Conservation (phyloP, 2,329 filamentous ascomycete genomes). For the Leptographium lundbergii region DNA sequence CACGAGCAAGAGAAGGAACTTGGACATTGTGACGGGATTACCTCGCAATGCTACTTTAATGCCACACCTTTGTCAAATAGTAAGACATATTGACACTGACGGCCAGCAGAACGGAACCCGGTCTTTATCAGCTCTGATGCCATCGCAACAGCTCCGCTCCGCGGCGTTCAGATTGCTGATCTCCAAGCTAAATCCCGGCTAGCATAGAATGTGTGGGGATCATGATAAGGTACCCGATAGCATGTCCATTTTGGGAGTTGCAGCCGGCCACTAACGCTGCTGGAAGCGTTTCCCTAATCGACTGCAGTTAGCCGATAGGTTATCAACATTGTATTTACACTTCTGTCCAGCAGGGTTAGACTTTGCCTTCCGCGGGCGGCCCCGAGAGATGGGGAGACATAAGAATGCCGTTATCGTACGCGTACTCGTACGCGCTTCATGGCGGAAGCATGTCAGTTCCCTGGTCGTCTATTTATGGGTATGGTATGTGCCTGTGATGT, state of each 20-base stretch:
- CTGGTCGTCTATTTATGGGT: background rate
- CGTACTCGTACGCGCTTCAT: background rate
- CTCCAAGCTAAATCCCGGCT: background rate
- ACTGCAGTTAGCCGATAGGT: background rate
- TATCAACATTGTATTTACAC: background rate
- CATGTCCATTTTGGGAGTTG: background rate
- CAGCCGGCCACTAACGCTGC: background rate
- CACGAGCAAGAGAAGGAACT: background rate
- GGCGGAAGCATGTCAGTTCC: background rate
- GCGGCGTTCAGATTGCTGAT: background rate
- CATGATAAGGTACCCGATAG: background rate
- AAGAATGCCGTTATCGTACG: background rate
- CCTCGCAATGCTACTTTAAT: background rate
- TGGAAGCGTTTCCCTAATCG: background rate
- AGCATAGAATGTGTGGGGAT: background rate
- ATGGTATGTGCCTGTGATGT: background rate
- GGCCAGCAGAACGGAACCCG: background rate
- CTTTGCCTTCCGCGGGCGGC: background rate
- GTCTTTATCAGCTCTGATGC: background rate
- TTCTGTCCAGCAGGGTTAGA: background rate
- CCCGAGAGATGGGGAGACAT: background rate
- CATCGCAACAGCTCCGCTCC: background rate
- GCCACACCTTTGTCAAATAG: background rate
- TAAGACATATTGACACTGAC: background rate
- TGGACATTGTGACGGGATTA: background rate